phyloP scores from a whole-genome alignment of 192 early-diverging fungal genomes.

The Funneliformis geosporum region DNA sequence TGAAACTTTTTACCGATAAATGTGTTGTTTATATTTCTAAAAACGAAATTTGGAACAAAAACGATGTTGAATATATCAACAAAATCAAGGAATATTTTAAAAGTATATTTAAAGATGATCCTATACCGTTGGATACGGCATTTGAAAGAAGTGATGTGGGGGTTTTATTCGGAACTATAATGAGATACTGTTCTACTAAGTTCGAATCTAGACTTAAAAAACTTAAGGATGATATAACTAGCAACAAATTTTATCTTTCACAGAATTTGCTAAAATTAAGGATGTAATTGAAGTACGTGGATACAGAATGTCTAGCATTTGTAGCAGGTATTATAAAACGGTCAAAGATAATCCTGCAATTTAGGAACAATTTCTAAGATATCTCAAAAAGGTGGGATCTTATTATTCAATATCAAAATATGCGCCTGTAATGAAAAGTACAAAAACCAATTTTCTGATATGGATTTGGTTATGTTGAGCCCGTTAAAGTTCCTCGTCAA shows the following conservation, averaged over 20 bases:
- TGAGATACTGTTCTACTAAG: neutral
- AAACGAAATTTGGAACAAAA: neutral
- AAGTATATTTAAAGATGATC: neutral
- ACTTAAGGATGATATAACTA: neutral
- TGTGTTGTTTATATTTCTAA: conserved; percentile 5
- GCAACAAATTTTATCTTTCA: neutral
- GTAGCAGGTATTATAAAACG: neutral
- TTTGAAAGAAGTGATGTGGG: neutral
- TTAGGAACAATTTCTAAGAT: neutral
- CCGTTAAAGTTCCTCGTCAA: neutral
- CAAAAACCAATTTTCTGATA: neutral
- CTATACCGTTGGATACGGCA: neutral
- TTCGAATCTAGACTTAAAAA: neutral
- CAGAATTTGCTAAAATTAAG: neutral
- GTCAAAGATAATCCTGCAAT: neutral
- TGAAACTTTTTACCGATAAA: neutral
- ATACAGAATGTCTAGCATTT: neutral
- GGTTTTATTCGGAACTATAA: neutral
- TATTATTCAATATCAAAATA: neutral
- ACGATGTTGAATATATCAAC: neutral
- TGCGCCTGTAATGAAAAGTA: neutral
- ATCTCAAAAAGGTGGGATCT: conserved; percentile 2
- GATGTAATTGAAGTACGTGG: neutral
- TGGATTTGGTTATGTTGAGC: neutral
- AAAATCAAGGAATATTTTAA: neutral